Base-by-base conservation (phyloP, 2,329 filamentous ascomycete genomes). In the Penicillium sp. region DNA sequence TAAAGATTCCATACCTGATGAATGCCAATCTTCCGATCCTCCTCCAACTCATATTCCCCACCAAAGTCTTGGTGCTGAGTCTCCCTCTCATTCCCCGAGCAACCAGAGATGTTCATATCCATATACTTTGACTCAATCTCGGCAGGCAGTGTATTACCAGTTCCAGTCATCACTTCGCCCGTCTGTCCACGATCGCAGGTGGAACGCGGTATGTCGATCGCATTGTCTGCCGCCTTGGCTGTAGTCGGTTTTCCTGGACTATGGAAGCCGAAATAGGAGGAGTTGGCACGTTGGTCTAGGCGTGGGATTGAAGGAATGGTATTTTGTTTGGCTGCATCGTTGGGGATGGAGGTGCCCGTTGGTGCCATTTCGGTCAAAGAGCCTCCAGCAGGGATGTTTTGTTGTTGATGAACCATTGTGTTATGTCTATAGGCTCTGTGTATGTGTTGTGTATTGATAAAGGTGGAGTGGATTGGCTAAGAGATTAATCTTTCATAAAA, bases 261-360 rank as follows among this genome's bases (percentile, higher is more conserved):
- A 24, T 74, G 71, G 42, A 75, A 68, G 46, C 76, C 68, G 55
- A 66, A 73, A 45, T 65, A 58, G 3, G 44, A 45, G 43, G 74
- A 65, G 42, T 76, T 69, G 44, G 66, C 63, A 13, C 69, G 67
- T 59, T 83, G 78, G 61, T 81, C 78, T 1, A 79, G 79, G 7
- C 78, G 76, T 24, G 80, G 74, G 2, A 78, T 74, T 3, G 81
- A 82, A 14, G 79, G 78, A 57, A 83, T 79, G 49, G 71, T 70
- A 61, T 76, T 76, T 61, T 75, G 70, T 44, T 59, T 57, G 54
- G 78, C 79, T 42, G 80, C 78, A 60, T 82, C 79, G 54, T 76
- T 72, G 52, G 80, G 81, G 35, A 81, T 68, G 3, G 56, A 63
- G n/a, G 73, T 78, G 44, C 74, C 74, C 7, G 65, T 56, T 29